Base-by-base conservation (phyloP, 768 basidiomycete species). In the Suillus clintonianus region DNA sequence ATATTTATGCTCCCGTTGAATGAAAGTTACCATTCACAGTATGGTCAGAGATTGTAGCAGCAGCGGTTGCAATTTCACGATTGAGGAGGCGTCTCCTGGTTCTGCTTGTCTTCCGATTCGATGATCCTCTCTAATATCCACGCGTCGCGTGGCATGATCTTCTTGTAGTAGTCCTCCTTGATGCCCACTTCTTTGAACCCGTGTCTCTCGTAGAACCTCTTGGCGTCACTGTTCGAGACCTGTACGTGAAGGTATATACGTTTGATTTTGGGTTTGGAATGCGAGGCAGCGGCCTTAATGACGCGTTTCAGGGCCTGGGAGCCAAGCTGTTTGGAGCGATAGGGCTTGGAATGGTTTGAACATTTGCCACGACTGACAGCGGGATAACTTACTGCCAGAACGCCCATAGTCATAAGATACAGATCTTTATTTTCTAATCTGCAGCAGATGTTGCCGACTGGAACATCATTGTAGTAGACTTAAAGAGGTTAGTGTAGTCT, bases 381-480 rank as follows among this genome's bases (percentile, higher is more conserved):
- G 22, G 55, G 53, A 54, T 62, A 63, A 79, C 87, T 77, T 79
- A 95, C 93, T 62, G 92, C 93, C 61, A 96, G 86, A 66, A 96
- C 79, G 50, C 94, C 95, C 89, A 96, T 89, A 57, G 95, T 96
- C 89, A 95, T 93, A 72, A 95, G 83, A 78, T 96, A 96, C 59
- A 77, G 53, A 64, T 72, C 74, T 24, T 86, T 85, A 60, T 80
- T 83, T 76, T 97, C 94, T 64, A 95, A 76, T 63, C 92, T 86
- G 79, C 91, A 94, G 76, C 92, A 94, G 70, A 95, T 85, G 5
- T 89, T 92, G 64, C 95, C 94, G 66, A 96, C 89, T 53, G 95
- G 93, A 62, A 97, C 82, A 79, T 97, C 94, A 79, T 95, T 95
- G 79, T 90, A 95, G 78, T 95, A 95, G 55, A 95, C 95, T 95